Evolutionary conservation across 129 eudicot species (phyloP).

Genomic region (Helichrysum umbraculigerum): DNA sequence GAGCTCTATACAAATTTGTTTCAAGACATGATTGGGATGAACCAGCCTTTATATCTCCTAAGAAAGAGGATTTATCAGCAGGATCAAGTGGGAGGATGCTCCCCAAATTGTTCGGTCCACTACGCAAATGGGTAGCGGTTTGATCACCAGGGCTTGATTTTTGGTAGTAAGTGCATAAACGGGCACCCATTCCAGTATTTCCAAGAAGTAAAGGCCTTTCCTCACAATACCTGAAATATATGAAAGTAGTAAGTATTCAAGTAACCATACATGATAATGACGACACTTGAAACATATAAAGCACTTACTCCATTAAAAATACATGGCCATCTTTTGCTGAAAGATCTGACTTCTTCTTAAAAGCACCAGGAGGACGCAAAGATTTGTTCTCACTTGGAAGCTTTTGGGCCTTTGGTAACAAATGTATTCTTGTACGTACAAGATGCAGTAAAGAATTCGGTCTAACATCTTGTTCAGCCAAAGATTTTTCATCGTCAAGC

Average conservation of each 20-base stretch:
- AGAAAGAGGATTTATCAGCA: slow-evolving; percentile 95
- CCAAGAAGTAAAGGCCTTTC: slow-evolving; percentile 96
- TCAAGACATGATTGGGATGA: slow-evolving; percentile 86
- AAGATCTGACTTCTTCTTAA: slow-evolving; percentile 95
- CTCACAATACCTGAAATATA: slow-evolving; percentile 74
- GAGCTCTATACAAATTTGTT: slow-evolving; percentile 95
- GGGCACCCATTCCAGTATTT: slow-evolving; percentile 96
- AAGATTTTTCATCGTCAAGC: slow-evolving; percentile 80
- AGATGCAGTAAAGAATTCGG: slow-evolving; percentile 94
- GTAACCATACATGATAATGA: background rate
- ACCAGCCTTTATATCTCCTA: slow-evolving; percentile 95
- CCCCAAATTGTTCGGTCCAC: slow-evolving; percentile 61
- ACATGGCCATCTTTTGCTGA: slow-evolving; percentile 95
- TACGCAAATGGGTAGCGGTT: slow-evolving; percentile 63
- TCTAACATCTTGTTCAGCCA: slow-evolving; percentile 76
- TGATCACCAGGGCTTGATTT: slow-evolving; percentile 84
- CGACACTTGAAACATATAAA: background rate
- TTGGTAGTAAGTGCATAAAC: slow-evolving; percentile 93
- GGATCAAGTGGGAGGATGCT: slow-evolving; percentile 79
- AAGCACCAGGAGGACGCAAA: slow-evolving; percentile 98
- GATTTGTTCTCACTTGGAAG: slow-evolving; percentile 95
- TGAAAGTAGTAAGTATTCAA: slow-evolving; percentile 11
- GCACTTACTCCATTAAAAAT: slow-evolving; percentile 91
- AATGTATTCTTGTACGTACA: slow-evolving; percentile 82
- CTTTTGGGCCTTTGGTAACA: slow-evolving; percentile 81